phyloP scores from a whole-genome alignment of 306 rosid species.

The Cicer pinnatifidum region DNA sequence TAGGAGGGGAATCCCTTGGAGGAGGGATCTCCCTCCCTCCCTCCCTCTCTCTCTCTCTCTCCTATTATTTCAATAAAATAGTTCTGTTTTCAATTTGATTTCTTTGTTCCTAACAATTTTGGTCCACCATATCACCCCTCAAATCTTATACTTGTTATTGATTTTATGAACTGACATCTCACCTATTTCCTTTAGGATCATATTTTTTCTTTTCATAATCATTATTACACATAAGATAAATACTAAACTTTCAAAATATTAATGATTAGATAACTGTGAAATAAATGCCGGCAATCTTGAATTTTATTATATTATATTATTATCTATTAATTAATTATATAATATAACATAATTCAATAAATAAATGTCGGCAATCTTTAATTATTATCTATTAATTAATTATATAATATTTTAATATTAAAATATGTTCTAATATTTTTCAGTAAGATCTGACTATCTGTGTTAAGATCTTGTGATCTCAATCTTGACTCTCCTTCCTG shows the following conservation, averaged over 20 bases:
- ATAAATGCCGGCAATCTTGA: too few relatives aligned
- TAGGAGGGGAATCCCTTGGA: constrained; percentile 2
- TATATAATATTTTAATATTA: not conserved
- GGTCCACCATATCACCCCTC: too few relatives aligned
- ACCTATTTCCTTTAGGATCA: too few relatives aligned
- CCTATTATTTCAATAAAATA: not conserved
- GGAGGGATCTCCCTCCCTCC: not conserved
- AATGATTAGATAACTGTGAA: too few relatives aligned
- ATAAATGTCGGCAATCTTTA: too few relatives aligned
- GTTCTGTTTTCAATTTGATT: not conserved
- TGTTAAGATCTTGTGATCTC: not conserved
- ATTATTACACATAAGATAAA: too few relatives aligned
- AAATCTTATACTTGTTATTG: too few relatives aligned
- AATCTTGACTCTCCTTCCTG: not conserved
- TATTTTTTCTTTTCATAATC: too few relatives aligned
- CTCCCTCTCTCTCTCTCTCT: too few relatives aligned
- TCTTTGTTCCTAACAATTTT: not conserved
- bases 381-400: not conserved
- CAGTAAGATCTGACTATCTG: not conserved
- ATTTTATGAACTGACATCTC: too few relatives aligned
- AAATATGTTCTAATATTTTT: constrained; percentile 2
- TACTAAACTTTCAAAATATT: too few relatives aligned
- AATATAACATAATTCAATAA: not conserved
- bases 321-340: not conserved
- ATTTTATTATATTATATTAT: too few relatives aligned